These are phyloP conservation scores for Euclidium syriacum DNA, from an alignment of 345 rosid species.

Conservation along the genomic window DNA sequence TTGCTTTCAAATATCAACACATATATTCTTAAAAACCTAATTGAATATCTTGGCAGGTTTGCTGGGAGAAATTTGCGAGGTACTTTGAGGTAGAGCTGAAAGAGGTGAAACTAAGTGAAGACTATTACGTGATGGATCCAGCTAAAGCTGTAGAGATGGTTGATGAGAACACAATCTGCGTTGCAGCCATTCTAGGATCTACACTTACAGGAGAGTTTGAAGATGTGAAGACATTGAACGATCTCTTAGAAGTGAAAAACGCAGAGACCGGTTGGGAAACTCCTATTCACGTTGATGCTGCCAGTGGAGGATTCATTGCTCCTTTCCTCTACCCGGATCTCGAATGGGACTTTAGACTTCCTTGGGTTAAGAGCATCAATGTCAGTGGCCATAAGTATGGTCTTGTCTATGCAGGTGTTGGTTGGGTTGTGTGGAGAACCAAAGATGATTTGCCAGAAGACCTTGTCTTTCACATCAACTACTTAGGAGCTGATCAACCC, in stretches of 20 bases:
- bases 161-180: constrained; percentile 79
- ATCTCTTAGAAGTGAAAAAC: constrained; percentile 49
- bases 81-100: constrained; percentile 79
- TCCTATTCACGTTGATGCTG: constrained; percentile 77
- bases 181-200: constrained; percentile 78
- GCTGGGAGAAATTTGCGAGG: constrained; percentile 87
- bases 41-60: constrained; percentile 37
- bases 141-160: constrained; percentile 65
- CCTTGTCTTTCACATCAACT: constrained; percentile 74
- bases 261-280: constrained; percentile 65
- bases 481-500: constrained; percentile 73
- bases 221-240: constrained; percentile 60
- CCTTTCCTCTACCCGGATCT: constrained; percentile 69
- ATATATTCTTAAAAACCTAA: background rate
- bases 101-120: constrained; percentile 69
- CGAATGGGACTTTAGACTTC: constrained; percentile 85
- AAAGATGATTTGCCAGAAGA: constrained; percentile 82
- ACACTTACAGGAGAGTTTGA: constrained; percentile 77
- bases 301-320: constrained; percentile 78
- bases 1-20: background rate
- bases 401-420: constrained; percentile 78
- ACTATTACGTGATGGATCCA: constrained; percentile 64
- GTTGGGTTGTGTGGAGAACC: constrained; percentile 79
- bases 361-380: constrained; percentile 70
- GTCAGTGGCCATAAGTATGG: constrained; percentile 80